A percentile compares a stretch with the other conserved stretches of the same genome.
These are phyloP conservation scores for Pyrrhoderma lamaoense DNA, from an alignment of 1,284 basidiomycete species.

Conservation along the genomic window DNA sequence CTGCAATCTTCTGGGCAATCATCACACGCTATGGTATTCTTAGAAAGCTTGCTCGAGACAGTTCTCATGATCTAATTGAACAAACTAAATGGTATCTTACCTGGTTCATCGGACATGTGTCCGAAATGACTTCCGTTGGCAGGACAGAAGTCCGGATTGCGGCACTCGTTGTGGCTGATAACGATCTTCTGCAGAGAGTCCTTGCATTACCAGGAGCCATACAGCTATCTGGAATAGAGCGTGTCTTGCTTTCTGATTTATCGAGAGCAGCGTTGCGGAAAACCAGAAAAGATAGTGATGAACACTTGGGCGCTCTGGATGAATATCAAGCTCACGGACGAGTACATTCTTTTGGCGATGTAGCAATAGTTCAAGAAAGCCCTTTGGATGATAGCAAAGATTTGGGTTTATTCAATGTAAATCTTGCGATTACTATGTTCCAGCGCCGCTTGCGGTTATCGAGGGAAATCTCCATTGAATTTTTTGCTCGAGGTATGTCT, in stretches of 20 bases:
- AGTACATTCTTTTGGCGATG: background rate
- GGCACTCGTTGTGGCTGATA: conserved; percentile 56
- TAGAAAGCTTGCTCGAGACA: conserved; percentile 30
- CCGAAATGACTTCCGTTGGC: conserved; percentile 23
- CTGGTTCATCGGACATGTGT: no score
- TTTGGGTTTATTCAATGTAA: conserved; percentile 46
- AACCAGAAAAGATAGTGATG: background rate
- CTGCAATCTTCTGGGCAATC: conserved; percentile 64
- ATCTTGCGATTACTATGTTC: conserved; percentile 51
- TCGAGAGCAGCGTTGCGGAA: background rate
- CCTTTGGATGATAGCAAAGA: conserved; percentile 23
- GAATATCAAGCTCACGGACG: background rate
- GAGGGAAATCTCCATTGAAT: conserved; percentile 47
- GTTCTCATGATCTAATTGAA: conserved; percentile 31
- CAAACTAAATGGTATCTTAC: no score
- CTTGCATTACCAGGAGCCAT: conserved; percentile 42
- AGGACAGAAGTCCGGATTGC: conserved; percentile 55
- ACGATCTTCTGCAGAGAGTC: conserved; percentile 54
- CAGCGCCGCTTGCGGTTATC: conserved; percentile 66
- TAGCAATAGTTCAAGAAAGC: conserved; percentile 37
- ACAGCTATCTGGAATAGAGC: conserved; percentile 45
- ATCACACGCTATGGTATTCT: conserved; percentile 27
- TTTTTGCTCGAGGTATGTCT: conserved; percentile 64
- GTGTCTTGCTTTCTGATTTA: conserved; percentile 39
- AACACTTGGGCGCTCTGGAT: background rate